A percentile compares a stretch with the other conserved stretches of the same genome.
Conservation (phyloP, 371 early-diverging fungal genomes). For the Mucor piriformis region DNA sequence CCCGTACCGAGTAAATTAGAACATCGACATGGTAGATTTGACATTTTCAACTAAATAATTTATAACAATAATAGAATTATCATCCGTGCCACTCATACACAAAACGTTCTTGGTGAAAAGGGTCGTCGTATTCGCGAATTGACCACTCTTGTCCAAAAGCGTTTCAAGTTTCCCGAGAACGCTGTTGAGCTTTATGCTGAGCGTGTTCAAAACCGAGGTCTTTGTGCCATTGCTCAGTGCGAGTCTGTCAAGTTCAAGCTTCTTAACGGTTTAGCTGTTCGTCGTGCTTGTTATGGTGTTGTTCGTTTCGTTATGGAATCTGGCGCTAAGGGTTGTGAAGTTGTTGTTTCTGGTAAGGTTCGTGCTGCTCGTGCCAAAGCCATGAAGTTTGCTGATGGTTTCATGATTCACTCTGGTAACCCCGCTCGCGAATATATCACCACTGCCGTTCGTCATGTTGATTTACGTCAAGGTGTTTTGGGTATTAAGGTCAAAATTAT, state of each 20-base stretch:
- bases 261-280: constrained; percentile 94
- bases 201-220: constrained; percentile 97
- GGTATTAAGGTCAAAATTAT: constrained; percentile 99
- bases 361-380: constrained; percentile 99
- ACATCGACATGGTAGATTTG: not conserved
- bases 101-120: constrained; percentile 98
- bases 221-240: constrained; percentile 99
- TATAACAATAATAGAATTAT: constrained; percentile 67
- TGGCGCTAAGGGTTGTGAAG: constrained; percentile 99
- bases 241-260: constrained; percentile 99
- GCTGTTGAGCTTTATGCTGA: constrained; percentile 99
- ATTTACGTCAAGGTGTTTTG: constrained; percentile 99
- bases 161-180: constrained; percentile 98
- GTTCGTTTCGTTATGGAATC: constrained; percentile 99
- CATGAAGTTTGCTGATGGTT: constrained; percentile 99
- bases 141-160: constrained; percentile 97
- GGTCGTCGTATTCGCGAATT: constrained; percentile 98
- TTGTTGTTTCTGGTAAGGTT: constrained; percentile 99
- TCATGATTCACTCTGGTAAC: constrained; percentile 99
- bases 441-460: constrained; percentile 97
- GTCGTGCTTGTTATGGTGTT: constrained; percentile 98
- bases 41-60: not conserved
- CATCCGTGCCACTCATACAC: constrained; percentile 98
- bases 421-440: constrained; percentile 98
- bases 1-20: constrained; percentile 85